Percentiles rank a stretch among this genome's conserved stretches.
Conservation (phyloP, 2,329 filamentous ascomycete genomes). For the Verruconis gallopava region DNA sequence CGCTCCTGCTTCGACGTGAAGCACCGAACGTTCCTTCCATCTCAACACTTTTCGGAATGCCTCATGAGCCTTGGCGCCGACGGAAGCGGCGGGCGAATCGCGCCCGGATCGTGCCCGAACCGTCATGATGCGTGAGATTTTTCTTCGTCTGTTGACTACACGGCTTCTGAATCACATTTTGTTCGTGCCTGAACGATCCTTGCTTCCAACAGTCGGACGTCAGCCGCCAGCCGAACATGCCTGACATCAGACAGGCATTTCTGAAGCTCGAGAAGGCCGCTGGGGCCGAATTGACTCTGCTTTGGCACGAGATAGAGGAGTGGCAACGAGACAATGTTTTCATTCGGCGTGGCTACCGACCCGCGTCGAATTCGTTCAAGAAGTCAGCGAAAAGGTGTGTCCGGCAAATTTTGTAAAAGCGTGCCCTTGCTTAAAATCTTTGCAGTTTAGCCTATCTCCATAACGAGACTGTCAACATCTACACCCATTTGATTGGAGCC, state of each 20-base stretch:
- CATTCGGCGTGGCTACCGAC: conserved; percentile 54
- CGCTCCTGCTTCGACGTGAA: not conserved
- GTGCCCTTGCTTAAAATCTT: too few species aligned
- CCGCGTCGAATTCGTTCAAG: conserved; percentile 46
- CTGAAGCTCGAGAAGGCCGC: conserved; percentile 4
- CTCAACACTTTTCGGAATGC: too few species aligned
- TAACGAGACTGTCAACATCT: conserved; percentile 61
- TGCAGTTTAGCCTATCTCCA: conserved; percentile 46
- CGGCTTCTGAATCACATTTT: too few species aligned
- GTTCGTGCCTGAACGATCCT: too few species aligned
- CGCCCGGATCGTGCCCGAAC: too few species aligned
- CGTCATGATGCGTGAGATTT: too few species aligned
- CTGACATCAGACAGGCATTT: conserved; percentile 1
- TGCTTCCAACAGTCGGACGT: too few species aligned
- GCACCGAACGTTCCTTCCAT: not conserved
- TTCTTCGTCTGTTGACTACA: too few species aligned
- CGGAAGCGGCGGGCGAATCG: not conserved
- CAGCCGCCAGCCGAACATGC: too few species aligned
- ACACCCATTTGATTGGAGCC: conserved; percentile 57
- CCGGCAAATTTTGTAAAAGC: not conserved
- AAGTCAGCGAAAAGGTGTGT: conserved; percentile 38
- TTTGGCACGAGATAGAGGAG: conserved; percentile 10
- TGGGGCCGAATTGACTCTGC: conserved; percentile 6
- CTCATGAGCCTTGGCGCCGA: too few species aligned
- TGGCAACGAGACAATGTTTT: conserved; percentile 48